Conservation (phyloP, 495 filamentous ascomycete species). For the Cercophora newfieldiana region DNA sequence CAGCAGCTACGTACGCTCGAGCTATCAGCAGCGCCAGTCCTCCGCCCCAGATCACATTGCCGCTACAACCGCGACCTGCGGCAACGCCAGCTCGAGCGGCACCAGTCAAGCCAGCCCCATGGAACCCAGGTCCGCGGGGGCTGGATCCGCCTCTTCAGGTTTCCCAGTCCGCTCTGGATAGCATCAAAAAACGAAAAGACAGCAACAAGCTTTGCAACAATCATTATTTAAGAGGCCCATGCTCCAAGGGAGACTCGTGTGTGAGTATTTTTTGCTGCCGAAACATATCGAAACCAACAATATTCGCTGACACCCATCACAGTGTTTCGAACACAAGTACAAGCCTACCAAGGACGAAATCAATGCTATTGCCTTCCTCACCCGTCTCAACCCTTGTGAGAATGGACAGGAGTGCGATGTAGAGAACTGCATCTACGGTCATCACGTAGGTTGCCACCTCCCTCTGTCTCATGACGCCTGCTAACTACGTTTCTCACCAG, state of each 20-base stretch:
- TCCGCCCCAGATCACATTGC: constrained; percentile 39
- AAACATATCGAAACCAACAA: too few species aligned
- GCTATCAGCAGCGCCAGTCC: constrained; percentile 37
- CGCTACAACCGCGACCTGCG: constrained; percentile 27
- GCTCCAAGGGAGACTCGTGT: constrained; percentile 69
- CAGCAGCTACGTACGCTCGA: constrained; percentile 31
- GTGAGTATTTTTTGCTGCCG: too few species aligned
- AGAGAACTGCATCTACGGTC: constrained; percentile 81
- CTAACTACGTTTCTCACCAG: constrained; percentile 15
- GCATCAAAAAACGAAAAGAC: constrained; percentile 71
- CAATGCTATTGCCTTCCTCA: constrained; percentile 65
- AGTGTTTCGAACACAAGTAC: constrained; percentile 74
- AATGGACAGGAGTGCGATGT: constrained; percentile 70
- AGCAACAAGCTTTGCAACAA: constrained; percentile 82
- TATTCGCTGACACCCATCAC: too few species aligned
- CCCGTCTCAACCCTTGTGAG: constrained; percentile 76
- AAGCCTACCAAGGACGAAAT: constrained; percentile 67
- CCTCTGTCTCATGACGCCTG: not conserved
- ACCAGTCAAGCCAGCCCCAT: constrained; percentile 29
- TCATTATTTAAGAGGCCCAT: constrained; percentile 74
- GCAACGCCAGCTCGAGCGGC: constrained; percentile 17
- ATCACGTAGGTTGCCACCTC: constrained; percentile 48
- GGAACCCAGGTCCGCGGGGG: constrained; percentile 55
- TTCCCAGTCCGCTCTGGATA: constrained; percentile 65
- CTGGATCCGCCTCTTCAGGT: constrained; percentile 50